These are phyloP conservation scores for Penicillium brevicompactum DNA, from an alignment of 2,329 filamentous ascomycete species.

Conservation along the genomic window DNA sequence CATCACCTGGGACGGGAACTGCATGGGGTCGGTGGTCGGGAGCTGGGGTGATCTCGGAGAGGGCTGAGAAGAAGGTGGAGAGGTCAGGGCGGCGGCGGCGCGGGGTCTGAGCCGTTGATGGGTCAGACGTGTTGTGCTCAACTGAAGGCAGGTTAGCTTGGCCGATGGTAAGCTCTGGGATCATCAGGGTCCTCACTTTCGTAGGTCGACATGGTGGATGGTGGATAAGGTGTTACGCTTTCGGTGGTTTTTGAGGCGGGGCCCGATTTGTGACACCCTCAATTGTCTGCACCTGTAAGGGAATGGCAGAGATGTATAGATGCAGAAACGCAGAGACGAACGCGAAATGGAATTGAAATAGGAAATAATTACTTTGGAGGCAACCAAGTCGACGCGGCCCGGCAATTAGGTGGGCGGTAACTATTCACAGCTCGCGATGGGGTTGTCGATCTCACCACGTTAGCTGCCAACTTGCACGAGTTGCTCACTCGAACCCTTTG, in stretches of 20 bases:
- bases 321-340: constrained; percentile 5
- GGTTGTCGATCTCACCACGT: no score
- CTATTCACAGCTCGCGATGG: neutral
- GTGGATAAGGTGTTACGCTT: constrained; percentile 4
- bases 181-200: constrained; percentile 33
- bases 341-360: constrained; percentile 1
- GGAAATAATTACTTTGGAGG: constrained; percentile 12
- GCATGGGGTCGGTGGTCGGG: constrained; percentile 58
- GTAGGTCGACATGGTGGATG: constrained; percentile 43
- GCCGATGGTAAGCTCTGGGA: neutral
- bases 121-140: constrained; percentile 45
- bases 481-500: no score
- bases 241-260: constrained; percentile 9
- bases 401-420: constrained; percentile 3
- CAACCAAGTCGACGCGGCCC: constrained; percentile 25
- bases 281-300: neutral
- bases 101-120: constrained; percentile 27
- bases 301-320: neutral
- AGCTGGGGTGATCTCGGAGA: constrained; percentile 58
- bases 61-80: constrained; percentile 65
- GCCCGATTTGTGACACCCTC: constrained; percentile 15
- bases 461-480: no score
- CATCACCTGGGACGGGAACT: constrained; percentile 61
- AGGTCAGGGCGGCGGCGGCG: constrained; percentile 62
- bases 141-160: constrained; percentile 30